A percentile compares a stretch with the other conserved stretches of the same genome.
phyloP scores from a whole-genome alignment of 2,329 filamentous ascomycete species.

The Penicillium hordei region DNA sequence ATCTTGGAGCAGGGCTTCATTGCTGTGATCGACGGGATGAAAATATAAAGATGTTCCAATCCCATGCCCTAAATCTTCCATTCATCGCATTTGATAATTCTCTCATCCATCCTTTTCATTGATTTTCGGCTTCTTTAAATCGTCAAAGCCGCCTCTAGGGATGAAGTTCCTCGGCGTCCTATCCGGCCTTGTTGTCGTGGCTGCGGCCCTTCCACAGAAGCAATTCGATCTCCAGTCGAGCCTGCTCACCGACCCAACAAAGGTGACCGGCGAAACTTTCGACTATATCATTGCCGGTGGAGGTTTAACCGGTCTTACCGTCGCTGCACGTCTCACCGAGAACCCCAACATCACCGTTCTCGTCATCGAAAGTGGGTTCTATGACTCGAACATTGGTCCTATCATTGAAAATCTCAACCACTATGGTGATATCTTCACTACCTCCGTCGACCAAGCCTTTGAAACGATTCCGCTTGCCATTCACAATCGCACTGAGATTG shows the following conservation, averaged over 20 bases:
- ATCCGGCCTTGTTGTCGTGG: background rate
- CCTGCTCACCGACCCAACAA: background rate
- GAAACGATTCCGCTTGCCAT: conserved; percentile 16
- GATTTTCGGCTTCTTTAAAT: background rate
- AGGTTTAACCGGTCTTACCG: background rate
- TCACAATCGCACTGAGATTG: conserved; percentile 22
- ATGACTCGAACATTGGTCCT: conserved; percentile 26
- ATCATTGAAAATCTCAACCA: conserved; percentile 28
- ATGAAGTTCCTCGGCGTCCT: background rate
- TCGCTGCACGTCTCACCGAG: background rate
- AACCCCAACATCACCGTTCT: background rate
- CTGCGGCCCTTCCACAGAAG: background rate
- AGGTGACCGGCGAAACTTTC: background rate
- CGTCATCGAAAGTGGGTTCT: conserved; percentile 29
- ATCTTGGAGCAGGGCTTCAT: background rate
- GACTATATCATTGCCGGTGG: background rate
- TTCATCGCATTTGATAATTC: background rate
- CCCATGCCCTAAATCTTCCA: background rate
- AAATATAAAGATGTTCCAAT: background rate
- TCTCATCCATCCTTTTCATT: background rate
- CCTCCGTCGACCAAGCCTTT: conserved; percentile 24
- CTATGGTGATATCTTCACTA: conserved; percentile 31
- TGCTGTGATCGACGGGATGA: background rate
- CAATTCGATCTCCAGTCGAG: background rate
- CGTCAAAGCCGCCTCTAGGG: background rate